Evolutionary conservation across 306 rosid species (phyloP), one percentile per base, ranked within the genome.

Genomic region (Fagus sylvatica): DNA sequence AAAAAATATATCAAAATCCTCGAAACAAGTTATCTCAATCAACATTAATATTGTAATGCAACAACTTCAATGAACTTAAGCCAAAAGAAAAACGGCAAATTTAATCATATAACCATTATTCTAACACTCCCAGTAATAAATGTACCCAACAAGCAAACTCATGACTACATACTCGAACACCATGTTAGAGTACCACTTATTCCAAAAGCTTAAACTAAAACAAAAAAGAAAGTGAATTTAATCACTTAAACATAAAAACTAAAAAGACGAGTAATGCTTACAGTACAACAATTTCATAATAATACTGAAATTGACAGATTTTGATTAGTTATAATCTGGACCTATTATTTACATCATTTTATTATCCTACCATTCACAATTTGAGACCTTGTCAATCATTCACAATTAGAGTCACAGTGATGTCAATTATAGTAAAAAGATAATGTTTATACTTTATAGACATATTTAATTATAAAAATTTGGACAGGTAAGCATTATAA

Each of bases 21-120:
- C 76, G 6, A 57, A 39, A 56, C 12, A 55, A 40, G 65, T 53
- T 72, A 70, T 30, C 4, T 17, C 41, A 76, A 13, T 57, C 17
- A 69, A 42, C 34, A 33, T 57, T 55, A 34, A 72, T 74, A 78
- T 32, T 37, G 49, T 48, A 33, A 34, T 6, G 22, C 80, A 42
- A 33, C 80, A 42, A 33, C 41, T 28, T 16, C 41, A 59, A 54
- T 19, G n/a, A 40, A 39, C 60, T 3, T 39, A 13, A 32, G 41
- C 22, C 28, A 22, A 22, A 22, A 22, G 28, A 22, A 84, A 53
- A 73, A 49, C 17, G 53, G 72, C 67, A 81, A 83, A 73, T 62
- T 86, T 60, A 53, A 55, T 28, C 22, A 74, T 40, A 15, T 30
- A 57, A 74, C 42, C 39, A 48, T 8, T 43, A 74, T 16, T 42